Base-by-base conservation (phyloP, 1,139 yeast species). In the Blastobotrys petasosporus region DNA sequence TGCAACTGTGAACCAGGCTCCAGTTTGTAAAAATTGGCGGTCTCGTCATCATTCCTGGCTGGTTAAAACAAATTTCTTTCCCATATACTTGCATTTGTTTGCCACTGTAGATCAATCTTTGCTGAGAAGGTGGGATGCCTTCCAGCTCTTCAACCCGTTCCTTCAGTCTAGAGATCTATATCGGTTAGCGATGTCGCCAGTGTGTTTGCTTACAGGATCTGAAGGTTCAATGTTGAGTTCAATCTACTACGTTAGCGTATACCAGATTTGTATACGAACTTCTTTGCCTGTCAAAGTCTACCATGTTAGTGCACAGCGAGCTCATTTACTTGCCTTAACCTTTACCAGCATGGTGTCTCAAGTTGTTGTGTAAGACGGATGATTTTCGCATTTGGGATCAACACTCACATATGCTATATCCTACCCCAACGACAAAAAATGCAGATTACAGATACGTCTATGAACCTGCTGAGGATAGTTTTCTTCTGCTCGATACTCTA, bases 121-220 rank as follows among this genome's bases (percentile, higher is more conserved):
- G 98, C 67, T 92, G 98, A 30, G 87, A 80, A 16, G 98, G 97
- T 3, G 97, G 97, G 49, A 92, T 92, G 3, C 98, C 98, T 65
- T 92, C 98, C 62, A 88, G 86, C 62, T 92, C 97, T 66, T 92
- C 97, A 72, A 92, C 80, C 66, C 85, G 78, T 65, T 92, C 97
- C 68, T 92, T 92, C 68, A 92, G 81, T 45, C 86, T 79, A 55
- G 82, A 78, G 51, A 90, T 82, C 71, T 71, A 57, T 12, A 37
- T 28, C 13, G 41, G 54, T 57, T 55, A 45, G 56, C 45, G 12
- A 3, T 35, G 16, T 12, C 47, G 44, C 5, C 35, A 46, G 45
- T 12, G 49, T 10, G 36, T 2, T 23, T 32, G 64, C 74, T 48
- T 57, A 75, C 79, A 61, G 75, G 79, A 61, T 87, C 95, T 8